A percentile compares a stretch with the other conserved stretches of the same genome.
phyloP scores from a whole-genome alignment of 164 flowering plant species.

The Annona cherimola region DNA sequence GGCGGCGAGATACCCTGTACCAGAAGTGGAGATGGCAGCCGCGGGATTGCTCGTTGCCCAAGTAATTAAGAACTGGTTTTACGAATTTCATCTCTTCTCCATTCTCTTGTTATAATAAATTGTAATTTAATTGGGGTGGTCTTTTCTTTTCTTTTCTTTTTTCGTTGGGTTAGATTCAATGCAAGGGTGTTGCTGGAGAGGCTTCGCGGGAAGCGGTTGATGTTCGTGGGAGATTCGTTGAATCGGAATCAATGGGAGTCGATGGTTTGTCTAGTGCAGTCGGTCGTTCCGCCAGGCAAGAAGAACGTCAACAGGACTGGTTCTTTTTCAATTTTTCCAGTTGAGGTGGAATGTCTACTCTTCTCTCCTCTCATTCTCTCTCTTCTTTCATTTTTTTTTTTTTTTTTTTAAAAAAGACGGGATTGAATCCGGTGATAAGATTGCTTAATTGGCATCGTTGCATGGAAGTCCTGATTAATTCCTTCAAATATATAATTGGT shows the following conservation, averaged over 20 bases:
- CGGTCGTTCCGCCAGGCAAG: slow-evolving; percentile 44
- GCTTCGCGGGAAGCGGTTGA: slow-evolving; percentile 72
- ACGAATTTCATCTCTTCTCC: too few relatives aligned
- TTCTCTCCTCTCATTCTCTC: too few relatives aligned
- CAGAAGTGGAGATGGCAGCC: slow-evolving; percentile 93
- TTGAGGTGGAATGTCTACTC: slow-evolving; percentile 32
- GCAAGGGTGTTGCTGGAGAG: slow-evolving; percentile 49
- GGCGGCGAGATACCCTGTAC: slow-evolving; percentile 71
- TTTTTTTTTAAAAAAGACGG: too few relatives aligned
- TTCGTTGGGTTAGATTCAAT: slow-evolving; percentile 46
- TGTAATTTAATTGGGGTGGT: too few relatives aligned
- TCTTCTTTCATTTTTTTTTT: too few relatives aligned
- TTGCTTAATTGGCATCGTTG: too few relatives aligned
- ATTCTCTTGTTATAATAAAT: too few relatives aligned
- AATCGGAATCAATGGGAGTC: slow-evolving; percentile 91
- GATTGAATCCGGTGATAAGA: too few relatives aligned
- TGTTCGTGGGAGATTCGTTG: slow-evolving; percentile 92
- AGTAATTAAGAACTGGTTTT: slow-evolving; percentile 24
- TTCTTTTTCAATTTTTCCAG: slow-evolving; percentile 54
- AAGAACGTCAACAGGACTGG: slow-evolving; percentile 63
- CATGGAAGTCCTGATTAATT: too few relatives aligned
- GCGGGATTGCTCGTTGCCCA: slow-evolving; percentile 72
- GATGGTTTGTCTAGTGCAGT: slow-evolving; percentile 75
- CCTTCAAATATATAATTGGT: too few relatives aligned
- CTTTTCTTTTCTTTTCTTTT: too few relatives aligned